A percentile compares a stretch with the other conserved stretches of the same genome.
Evolutionary conservation across 75 land plant genomes (phyloP).

Genomic region (Adiantum capillusveneris): DNA sequence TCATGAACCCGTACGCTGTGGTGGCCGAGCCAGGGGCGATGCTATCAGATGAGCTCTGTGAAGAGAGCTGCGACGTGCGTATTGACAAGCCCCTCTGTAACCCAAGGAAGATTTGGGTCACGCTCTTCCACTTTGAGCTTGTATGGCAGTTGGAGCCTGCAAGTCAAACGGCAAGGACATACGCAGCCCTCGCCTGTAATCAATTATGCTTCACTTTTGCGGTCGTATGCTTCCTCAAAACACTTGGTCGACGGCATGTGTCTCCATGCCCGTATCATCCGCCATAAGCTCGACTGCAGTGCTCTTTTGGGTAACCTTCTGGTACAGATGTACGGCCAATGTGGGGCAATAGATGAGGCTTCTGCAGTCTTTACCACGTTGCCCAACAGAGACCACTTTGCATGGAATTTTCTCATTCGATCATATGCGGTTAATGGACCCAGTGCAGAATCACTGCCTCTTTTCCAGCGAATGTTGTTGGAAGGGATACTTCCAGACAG

Average conservation of each 20-base stretch:
- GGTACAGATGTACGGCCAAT: slow-evolving; percentile 15
- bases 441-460: neutral
- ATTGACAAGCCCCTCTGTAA: no score
- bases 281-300: neutral
- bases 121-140: no score
- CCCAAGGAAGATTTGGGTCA: no score
- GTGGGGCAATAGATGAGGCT: slow-evolving; percentile 25
- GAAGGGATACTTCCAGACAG: neutral
- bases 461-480: slow-evolving; percentile 1
- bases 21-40: no score
- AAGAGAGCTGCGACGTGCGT: no score
- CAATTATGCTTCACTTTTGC: neutral
- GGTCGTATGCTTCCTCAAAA: neutral
- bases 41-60: no score
- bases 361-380: slow-evolving; percentile 33
- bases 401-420: slow-evolving; percentile 4
- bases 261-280: neutral
- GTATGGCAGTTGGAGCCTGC: no score
- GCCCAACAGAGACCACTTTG: slow-evolving; percentile 14
- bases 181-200: no score
- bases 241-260: neutral
- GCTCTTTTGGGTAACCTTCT: neutral
- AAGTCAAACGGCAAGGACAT: no score
- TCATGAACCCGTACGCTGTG: no score
- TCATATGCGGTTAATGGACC: neutral